Base-by-base conservation (phyloP, 2,329 filamentous ascomycete genomes). In the Microdochium bolleyi region DNA sequence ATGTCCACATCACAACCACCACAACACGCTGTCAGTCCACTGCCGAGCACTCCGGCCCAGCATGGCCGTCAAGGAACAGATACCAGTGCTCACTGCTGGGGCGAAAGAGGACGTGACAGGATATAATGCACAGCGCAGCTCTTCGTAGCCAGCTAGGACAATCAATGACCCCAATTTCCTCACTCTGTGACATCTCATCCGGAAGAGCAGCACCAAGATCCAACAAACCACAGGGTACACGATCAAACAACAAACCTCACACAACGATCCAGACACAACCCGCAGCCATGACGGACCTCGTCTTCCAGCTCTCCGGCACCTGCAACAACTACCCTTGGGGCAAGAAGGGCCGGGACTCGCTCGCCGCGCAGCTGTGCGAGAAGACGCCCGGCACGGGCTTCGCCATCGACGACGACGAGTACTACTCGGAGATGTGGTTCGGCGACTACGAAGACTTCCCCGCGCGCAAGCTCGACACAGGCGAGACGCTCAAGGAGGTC, bases 361-460 rank as follows among this genome's bases (percentile, higher is more conserved):
- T 89, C 13, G 83, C 84, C 13, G 87, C 84, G 1, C 75, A 74
- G 44, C 70, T 89, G 10, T 88, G 84, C 60, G 75, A 78, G 11
- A 79, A 85, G 58, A 87, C 85, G 0, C 82, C 83, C 0, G 80
- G 82, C 13, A 78, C 74, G 5, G 73, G 75, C 34, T 87, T 87
- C 69, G 74, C 79, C 55, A 77, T 90, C 49, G 76, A 89, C 22
- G 79, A 88, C 52, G 73, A 76, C 53, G 76, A 82, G 59, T 68
- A 73, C 7, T 91, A 91, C 62, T 75, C 75, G 0, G 75, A 78
- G 77, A 82, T 86, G 77, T 90, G 87, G 87, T 87, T 90, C 73
- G 87, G 85, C 3, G 89, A 87, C 48, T 89, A 91, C 62, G 85
- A 86, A 0, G 81, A 82, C 38, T 78, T 85, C 24, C 86, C 86